Evolutionary conservation across 2,329 filamentous ascomycete genomes (phyloP), one percentile per base, ranked within the genome.

Genomic region (Aspergillus fijiensis): DNA sequence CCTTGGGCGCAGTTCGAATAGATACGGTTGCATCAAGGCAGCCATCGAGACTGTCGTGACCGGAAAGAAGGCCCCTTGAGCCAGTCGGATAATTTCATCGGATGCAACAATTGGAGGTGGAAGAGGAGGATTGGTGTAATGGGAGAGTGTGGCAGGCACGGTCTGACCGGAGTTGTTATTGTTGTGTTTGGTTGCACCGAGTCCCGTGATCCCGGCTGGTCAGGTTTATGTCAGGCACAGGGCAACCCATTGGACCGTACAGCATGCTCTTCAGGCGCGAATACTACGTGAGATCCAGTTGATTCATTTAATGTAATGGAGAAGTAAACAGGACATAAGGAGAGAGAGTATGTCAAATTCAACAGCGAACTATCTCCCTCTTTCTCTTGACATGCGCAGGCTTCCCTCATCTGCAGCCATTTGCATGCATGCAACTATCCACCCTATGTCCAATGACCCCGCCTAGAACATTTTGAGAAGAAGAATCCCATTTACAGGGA

Each of bases 1-100:
- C 16, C 35, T 29, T 31, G 45, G 16, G n/a, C 5, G 39, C 47
- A 19, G 9, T 49, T 50, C 19, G 42, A 27, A 49, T 31, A n/a
- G 54, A 16, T 25, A 55, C 29, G 47, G 57, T 59, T 59, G 57
- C 57, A 59, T 55, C 35, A 16, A 23, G 12, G 27, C 21, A 23
- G 48, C 27, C n/a, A 29, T 23, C 19, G 11, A 35, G n/a, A 21
- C 27, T 29, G 27, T 7, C 14, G n/a, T 35, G 27, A 49, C 42
- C 25, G 29, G 25, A 29, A 33, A n/a, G 31, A 10, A 19, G 5
- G 6, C 35, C 4, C 48, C 51, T 52, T 23, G 9, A 25, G 25
- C 27, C 42, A 55, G 27, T 49, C 33, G 33, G 33, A 33, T 14
- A 48, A 45, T 45, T 55, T 25, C 29, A 42, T 23, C 42, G 35